These are phyloP conservation scores for Adansonia digitata DNA, from an alignment of 345 rosid genomes.

Conservation along the genomic window DNA sequence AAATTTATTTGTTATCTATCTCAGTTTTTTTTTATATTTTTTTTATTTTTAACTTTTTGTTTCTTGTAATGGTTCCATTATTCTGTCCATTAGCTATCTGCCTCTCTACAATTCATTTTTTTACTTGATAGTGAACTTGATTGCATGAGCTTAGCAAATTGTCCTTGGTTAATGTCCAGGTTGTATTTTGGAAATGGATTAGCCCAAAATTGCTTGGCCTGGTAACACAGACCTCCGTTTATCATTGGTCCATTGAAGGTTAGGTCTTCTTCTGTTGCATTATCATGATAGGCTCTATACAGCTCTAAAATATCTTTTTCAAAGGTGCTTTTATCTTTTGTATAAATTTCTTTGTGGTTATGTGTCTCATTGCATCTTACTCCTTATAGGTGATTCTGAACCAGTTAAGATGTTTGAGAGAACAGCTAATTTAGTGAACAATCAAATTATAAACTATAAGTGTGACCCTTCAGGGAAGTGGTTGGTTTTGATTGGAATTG, in stretches of 20 bases:
- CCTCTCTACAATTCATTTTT: background rate
- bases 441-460: slow-evolving; percentile 92
- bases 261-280: slow-evolving; percentile 17
- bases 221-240: slow-evolving; percentile 81
- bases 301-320: background rate
- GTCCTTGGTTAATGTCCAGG: slow-evolving; percentile 36
- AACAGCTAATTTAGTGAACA: slow-evolving; percentile 84
- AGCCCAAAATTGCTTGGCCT: slow-evolving; percentile 85
- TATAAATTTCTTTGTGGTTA: slow-evolving; percentile 1
- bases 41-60: slow-evolving; percentile 9
- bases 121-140: background rate
- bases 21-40: too few species aligned
- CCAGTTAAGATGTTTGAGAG: slow-evolving; percentile 97
- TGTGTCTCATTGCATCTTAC: slow-evolving; percentile 6
- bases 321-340: background rate
- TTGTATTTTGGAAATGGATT: slow-evolving; percentile 99
- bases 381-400: slow-evolving; percentile 76
- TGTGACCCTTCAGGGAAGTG: slow-evolving; percentile 96
- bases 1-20: slow-evolving; percentile 2
- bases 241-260: slow-evolving; percentile 99
- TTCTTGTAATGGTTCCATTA: slow-evolving; percentile 2
- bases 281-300: slow-evolving; percentile 7
- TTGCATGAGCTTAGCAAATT: background rate
- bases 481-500: slow-evolving; percentile 95
- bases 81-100: background rate